Base-by-base conservation (phyloP, 2,329 filamentous ascomycete genomes). In the Lanzia echinophila region DNA sequence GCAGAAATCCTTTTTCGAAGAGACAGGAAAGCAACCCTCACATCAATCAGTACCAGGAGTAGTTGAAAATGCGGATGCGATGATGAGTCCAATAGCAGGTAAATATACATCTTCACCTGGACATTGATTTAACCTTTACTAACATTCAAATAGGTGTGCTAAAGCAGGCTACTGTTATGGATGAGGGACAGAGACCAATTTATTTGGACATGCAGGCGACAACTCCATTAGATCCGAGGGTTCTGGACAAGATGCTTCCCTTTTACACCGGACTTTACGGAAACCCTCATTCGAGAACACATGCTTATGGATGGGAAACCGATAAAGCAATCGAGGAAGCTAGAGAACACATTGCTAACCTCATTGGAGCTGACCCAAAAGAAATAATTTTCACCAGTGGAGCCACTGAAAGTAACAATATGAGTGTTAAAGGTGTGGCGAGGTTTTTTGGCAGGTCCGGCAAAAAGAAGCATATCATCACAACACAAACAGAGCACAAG, bases 331-430 rank as follows among this genome's bases (percentile, higher is more conserved):
- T 95, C 20, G 94, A 99, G 70, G 80, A 89, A 59, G 91, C 94
- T 42, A 83, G 94, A 65, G 80, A 81, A 63, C 82, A 97, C 67
- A 79, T 97, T 60, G 94, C 94, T 3, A 79, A 79, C 38, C 79
- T 99, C 53, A 94, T 99, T 61, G 92, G 92, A 24, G 94, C 94
- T 28, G 90, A 99, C 69, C 77, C 94, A 6, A 99, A 99, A 73
- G 94, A 99, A 70, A 97, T 99, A 61, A 95, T 99, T 65, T 97
- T 99, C 73, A 99, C 94, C 6, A 96, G 91, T 65, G 94, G 94
- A 53, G 94, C 94, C 15, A 99, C 94, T 0, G 94, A 99, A 75
- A 96, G 90, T 69, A 99, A 99, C 74, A 99, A 99, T 67, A 99
- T 99, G 94, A 96, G 90, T 72, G 90, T 99, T 75, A 99, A 99